Evolutionary conservation across 2,329 filamentous ascomycete species (phyloP).

Genomic region (Capronia americana): DNA sequence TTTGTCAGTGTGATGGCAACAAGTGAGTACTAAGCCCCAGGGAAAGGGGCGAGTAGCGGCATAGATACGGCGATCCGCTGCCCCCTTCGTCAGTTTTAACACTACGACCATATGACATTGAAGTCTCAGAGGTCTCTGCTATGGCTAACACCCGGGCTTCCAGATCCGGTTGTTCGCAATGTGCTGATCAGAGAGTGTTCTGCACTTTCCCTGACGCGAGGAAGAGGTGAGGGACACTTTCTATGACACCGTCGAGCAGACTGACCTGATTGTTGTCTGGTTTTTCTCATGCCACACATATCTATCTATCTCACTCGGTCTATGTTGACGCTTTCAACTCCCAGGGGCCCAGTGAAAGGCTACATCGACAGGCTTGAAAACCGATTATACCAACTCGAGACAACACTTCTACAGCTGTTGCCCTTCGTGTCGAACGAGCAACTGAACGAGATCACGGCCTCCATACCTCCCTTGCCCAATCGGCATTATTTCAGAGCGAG

Average conservation of each 20-base stretch:
- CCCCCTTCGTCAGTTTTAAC: neutral
- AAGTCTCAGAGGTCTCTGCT: neutral
- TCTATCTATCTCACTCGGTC: neutral
- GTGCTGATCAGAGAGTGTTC: neutral
- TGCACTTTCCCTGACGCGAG: conserved; percentile 12
- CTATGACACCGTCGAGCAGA: neutral
- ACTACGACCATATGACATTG: neutral
- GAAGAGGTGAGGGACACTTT: conserved; percentile 2
- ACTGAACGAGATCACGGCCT: neutral
- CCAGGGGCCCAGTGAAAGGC: conserved; percentile 10
- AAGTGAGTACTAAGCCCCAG: conserved; percentile 6
- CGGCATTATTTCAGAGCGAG: neutral
- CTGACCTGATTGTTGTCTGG: neutral
- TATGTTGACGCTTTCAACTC: neutral
- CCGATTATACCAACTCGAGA: conserved; percentile 2
- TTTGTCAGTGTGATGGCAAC: conserved; percentile 14
- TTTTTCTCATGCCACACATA: neutral
- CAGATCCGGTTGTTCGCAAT: conserved; percentile 13
- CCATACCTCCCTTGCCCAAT: neutral
- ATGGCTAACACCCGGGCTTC: neutral
- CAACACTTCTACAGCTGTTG: neutral
- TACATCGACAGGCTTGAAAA: conserved; percentile 14
- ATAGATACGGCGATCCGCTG: neutral
- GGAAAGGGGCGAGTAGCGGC: neutral
- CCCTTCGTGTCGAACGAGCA: neutral